Conservation (phyloP, 768 basidiomycete genomes). For the Mycena galericulata region DNA sequence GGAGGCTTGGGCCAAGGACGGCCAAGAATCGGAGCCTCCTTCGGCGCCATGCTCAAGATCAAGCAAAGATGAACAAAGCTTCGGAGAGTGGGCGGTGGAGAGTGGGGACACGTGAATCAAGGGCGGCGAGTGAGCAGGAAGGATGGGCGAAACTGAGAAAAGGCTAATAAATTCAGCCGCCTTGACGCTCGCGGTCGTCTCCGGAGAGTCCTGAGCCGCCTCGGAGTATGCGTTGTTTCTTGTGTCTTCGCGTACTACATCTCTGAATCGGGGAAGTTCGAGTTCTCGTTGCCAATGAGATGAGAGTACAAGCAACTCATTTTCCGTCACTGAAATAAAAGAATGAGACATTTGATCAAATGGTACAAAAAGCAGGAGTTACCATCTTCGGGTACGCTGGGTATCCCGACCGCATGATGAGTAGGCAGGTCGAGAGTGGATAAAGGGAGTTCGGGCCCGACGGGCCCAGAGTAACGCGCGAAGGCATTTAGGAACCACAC, state of each 20-base stretch:
- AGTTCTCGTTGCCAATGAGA: constrained; percentile 7
- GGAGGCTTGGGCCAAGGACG: neutral
- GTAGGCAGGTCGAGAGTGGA: constrained; percentile 22
- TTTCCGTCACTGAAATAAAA: constrained; percentile 13
- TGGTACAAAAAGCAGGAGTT: neutral
- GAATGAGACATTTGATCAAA: constrained; percentile 1
- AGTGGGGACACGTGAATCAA: constrained; percentile 28
- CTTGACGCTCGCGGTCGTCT: constrained; percentile 7
- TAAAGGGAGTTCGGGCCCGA: constrained; percentile 23
- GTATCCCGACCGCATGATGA: neutral
- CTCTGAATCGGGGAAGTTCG: neutral
- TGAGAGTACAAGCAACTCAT: constrained; percentile 16
- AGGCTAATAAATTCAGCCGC: constrained; percentile 10
- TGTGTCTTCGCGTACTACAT: neutral
- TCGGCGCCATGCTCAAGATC: constrained; percentile 2
- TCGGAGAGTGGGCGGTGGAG: neutral
- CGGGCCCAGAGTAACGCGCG: constrained; percentile 15
- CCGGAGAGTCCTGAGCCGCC: neutral
- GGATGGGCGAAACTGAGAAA: constrained; percentile 9
- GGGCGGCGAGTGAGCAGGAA: constrained; percentile 8
- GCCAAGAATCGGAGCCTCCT: constrained; percentile 8
- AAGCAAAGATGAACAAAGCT: constrained; percentile 12
- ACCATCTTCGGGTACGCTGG: constrained; percentile 19
- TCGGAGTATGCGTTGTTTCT: neutral
- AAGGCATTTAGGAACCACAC: neutral